Base-by-base conservation (phyloP, 2,329 filamentous ascomycete genomes). In the Pseudogymnoascus sp. region DNA sequence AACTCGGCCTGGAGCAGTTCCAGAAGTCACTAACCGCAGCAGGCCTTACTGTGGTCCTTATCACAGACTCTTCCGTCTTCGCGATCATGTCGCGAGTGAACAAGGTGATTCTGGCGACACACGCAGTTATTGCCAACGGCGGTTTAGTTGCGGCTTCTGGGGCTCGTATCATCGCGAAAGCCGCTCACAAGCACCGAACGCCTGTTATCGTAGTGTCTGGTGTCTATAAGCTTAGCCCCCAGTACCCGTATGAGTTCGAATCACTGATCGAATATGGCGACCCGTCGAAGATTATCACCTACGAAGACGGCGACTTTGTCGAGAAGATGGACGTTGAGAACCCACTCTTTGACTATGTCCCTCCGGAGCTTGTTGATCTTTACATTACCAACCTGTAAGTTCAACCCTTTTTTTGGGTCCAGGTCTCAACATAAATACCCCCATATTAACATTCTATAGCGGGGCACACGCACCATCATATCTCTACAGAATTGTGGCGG, bases 81-180 rank as follows among this genome's bases (percentile, higher is more conserved):
- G 92, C 92, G 0, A 89, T 97, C 70, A 97, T 99, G 90, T 89
- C 92, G 7, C 86, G 89, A 64, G 90, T 97, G 69, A 95, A 93
- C 80, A 97, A 97, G 77, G 93, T 99, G 64, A 89, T 99, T 58
- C 80, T 99, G 5, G 88, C 89, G 10, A 93, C 93, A 5, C 88
- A 92, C 70, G 88, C 89, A 3, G 90, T 99, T 29, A 85, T 95
- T 52, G 90, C 90, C 59, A 94, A 96, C 69, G 94, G 94, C 60
- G 89, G 89, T 5, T 83, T 96, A 27, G 82, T 97, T 29, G 89
- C 91, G 15, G 88, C 92, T 40, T 86, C 89, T 4, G 94, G 94
- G n/a, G 89, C 90, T 8, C 86, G 85, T 18, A 85, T 89, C 40
- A 89, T 97, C 66, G 91, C 92, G 4, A 87, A 88, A 65, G 92